A percentile compares a stretch with the other conserved stretches of the same genome.
phyloP scores from a whole-genome alignment of 1,139 yeast species.

The Hansenula sp. region DNA sequence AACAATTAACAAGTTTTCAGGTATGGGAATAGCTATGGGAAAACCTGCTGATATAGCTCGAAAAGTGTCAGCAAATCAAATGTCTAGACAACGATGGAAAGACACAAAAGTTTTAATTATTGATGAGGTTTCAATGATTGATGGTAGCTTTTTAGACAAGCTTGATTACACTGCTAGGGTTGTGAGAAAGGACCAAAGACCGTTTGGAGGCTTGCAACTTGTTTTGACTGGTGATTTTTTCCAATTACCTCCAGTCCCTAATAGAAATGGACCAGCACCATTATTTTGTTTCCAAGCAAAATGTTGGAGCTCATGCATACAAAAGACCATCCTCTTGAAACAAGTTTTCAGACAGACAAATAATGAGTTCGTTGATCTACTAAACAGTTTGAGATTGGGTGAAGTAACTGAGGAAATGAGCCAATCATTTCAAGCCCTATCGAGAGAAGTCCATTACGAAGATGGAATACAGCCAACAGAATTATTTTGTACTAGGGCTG shows the following conservation, averaged over 20 bases:
- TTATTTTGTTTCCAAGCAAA: constrained; percentile 55
- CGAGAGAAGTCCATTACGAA: constrained; percentile 49
- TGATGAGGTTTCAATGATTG: constrained; percentile 85
- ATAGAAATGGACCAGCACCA: constrained; percentile 26
- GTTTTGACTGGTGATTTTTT: constrained; percentile 81
- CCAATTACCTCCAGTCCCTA: constrained; percentile 77
- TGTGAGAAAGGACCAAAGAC: constrained; percentile 38
- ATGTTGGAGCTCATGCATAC: constrained; percentile 51
- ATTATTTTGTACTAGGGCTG: constrained; percentile 67
- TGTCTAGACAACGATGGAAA: constrained; percentile 51
- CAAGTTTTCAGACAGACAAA: constrained; percentile 73
- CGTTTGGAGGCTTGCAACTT: constrained; percentile 82
- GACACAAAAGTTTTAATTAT: constrained; percentile 59
- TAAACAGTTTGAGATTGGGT: constrained; percentile 72
- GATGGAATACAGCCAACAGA: constrained; percentile 85
- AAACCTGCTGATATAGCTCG: constrained; percentile 38
- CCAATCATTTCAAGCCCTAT: constrained; percentile 40
- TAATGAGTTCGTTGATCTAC: constrained; percentile 59
- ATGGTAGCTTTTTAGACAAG: constrained; percentile 61
- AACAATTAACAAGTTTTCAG: constrained; percentile 74
- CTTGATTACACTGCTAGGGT: constrained; percentile 56
- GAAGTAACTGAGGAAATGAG: constrained; percentile 43
- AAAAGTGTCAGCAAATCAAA: constrained; percentile 42
- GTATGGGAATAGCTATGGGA: constrained; percentile 69
- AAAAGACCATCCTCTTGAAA: constrained; percentile 52